These are phyloP conservation scores for Fusarium sp. DNA, from an alignment of 2,329 filamentous ascomycete genomes.

Conservation along the genomic window DNA sequence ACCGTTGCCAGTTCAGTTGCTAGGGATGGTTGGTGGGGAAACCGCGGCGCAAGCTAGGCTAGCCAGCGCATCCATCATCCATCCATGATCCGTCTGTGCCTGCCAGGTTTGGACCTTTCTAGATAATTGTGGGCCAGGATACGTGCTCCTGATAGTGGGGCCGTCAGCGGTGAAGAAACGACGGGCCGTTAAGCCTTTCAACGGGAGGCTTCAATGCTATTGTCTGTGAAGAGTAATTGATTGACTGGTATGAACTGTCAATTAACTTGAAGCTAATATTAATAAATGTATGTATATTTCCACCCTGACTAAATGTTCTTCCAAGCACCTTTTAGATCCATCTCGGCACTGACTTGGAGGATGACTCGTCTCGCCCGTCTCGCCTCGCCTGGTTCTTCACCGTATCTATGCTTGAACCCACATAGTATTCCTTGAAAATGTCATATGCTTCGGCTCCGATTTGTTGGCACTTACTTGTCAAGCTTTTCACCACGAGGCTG, in stretches of 20 bases:
- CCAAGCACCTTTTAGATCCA: not conserved
- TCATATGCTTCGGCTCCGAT: conserved; percentile 15
- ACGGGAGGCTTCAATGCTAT: conserved; percentile 13
- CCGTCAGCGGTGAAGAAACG: conserved; percentile 23
- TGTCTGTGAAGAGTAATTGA: not conserved
- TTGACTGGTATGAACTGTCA: not conserved
- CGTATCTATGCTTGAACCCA: conserved; percentile 27
- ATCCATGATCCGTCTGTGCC: conserved; percentile 20
- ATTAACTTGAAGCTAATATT: not conserved
- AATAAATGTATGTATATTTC: not conserved
- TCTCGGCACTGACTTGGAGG: not conserved
- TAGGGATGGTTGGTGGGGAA: conserved; percentile 41
- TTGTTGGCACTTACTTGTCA: conserved; percentile 9
- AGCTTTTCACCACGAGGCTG: conserved; percentile 7
- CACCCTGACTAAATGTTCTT: not conserved
- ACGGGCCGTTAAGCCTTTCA: not conserved
- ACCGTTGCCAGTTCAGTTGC: conserved; percentile 22
- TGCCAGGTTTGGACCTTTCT: conserved; percentile 29
- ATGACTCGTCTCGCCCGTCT: conserved; percentile 12
- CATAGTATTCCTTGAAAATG: conserved; percentile 15
- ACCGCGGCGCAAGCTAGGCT: conserved; percentile 27
- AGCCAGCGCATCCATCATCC: conserved; percentile 32
- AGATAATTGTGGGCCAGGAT: conserved; percentile 12
- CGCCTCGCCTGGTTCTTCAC: conserved; percentile 18
- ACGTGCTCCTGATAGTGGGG: conserved; percentile 16